Base-by-base conservation (phyloP, 805 yeast species). In the Cyberlindnera xishuangbannaensis region DNA sequence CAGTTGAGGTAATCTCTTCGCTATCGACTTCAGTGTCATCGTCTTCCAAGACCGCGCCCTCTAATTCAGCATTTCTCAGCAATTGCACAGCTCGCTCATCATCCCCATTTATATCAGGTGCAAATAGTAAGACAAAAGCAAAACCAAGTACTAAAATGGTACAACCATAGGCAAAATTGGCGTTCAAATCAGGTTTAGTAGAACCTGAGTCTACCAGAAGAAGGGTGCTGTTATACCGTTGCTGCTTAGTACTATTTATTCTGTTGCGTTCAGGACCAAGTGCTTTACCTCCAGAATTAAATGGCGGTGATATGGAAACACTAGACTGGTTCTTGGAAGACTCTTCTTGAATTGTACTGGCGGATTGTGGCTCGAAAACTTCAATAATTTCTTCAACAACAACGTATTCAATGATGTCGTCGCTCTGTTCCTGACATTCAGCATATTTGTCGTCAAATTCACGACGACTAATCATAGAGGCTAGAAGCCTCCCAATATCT, bases 321-420 rank as follows among this genome's bases (percentile, higher is more conserved):
- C n/a, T n/a, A n/a, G n/a, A n/a, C n/a, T n/a, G n/a, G n/a, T n/a
- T n/a, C n/a, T n/a, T n/a, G n/a, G n/a, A n/a, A n/a, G n/a, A n/a
- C n/a, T n/a, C n/a, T n/a, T n/a, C n/a, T n/a, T n/a, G n/a, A n/a
- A n/a, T n/a, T n/a, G n/a, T n/a, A n/a, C n/a, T n/a, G n/a, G n/a
- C n/a, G n/a, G n/a, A n/a, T n/a, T 6, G 28, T 15, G 36, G 36
- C 12, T 25, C 18, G 11, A 19, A 19, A 20, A 36, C 23, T 25
- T 31, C 36, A 11, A 36, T 36, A 14, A 31, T 16, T 28, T 36
- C 40, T 18, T 36, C 40, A 17, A 36, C 31, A 4, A 36, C 15
- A 8, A 38, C 27, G 20, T 31, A 34, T 14, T 34, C 36, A 13
- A 25, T 21, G 9, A 11, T 19, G 7, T 28, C 39, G 10, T 28